These are phyloP conservation scores for Pseudogymnoascus destructans DNA, from an alignment of 2,329 filamentous ascomycete species.

Conservation along the genomic window DNA sequence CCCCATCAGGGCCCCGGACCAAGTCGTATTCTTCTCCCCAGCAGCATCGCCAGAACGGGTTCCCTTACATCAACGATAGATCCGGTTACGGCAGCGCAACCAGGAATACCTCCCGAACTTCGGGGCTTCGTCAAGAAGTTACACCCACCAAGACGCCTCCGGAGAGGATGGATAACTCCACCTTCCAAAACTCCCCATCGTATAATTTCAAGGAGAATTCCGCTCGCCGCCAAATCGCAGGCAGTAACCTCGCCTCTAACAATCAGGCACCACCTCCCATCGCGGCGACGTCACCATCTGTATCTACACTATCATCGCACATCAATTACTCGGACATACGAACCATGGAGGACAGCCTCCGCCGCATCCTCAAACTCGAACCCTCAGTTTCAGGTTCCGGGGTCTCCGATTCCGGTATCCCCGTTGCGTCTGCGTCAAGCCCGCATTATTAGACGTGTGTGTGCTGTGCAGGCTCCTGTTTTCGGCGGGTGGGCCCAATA, in stretches of 20 bases:
- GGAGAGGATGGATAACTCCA: conserved; percentile 6
- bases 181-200: background rate
- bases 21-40: conserved; percentile 2
- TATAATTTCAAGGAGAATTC: conserved; percentile 7
- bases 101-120: conserved; percentile 19
- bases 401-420: conserved; percentile 3
- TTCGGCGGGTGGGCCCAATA: background rate
- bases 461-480: background rate
- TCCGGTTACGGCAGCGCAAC: conserved; percentile 13
- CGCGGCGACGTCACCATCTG: background rate
- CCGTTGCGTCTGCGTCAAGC: background rate
- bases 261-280: background rate
- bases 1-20: background rate
- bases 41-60: conserved; percentile 13
- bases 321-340: conserved; percentile 17
- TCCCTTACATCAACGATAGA: conserved; percentile 14
- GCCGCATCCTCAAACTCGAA: conserved; percentile 25
- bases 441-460: background rate
- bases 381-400: conserved; percentile 15
- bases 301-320: background rate
- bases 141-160: conserved; percentile 22
- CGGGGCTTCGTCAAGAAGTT: conserved; percentile 25
- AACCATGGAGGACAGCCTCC: conserved; percentile 26
- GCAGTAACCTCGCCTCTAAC: background rate
- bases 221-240: background rate